These are phyloP conservation scores for Fragaria ananassa DNA, from an alignment of 306 rosid genomes.

Conservation along the genomic window DNA sequence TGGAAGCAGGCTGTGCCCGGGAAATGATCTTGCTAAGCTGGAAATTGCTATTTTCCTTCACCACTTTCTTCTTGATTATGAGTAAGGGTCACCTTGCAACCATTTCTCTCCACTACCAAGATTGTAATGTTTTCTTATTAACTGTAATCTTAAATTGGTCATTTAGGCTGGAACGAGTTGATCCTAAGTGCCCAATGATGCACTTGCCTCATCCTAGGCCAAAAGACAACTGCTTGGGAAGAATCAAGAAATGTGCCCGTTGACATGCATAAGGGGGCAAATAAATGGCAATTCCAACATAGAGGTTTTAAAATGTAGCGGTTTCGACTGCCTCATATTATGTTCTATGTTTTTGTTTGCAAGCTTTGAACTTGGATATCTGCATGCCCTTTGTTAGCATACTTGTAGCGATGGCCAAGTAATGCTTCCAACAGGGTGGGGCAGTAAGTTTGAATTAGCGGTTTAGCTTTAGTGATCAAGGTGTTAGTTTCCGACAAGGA, in stretches of 20 bases:
- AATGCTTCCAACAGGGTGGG: background rate
- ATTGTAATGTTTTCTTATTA: background rate
- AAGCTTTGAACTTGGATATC: background rate
- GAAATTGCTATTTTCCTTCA: constrained; percentile 86
- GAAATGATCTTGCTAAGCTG: constrained; percentile 64
- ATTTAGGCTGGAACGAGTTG: constrained; percentile 52
- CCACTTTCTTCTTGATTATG: constrained; percentile 58
- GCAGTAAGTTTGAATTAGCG: background rate
- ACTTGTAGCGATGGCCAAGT: background rate
- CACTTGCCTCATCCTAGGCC: constrained; percentile 79
- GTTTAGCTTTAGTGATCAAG: background rate
- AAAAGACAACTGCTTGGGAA: constrained; percentile 69
- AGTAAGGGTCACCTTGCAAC: constrained; percentile 35
- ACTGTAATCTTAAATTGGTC: background rate
- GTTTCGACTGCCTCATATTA: background rate
- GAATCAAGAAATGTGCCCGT: constrained; percentile 32
- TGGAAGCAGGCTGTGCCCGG: constrained; percentile 78
- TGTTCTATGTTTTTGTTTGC: background rate
- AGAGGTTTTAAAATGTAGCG: background rate
- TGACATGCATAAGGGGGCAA: background rate
- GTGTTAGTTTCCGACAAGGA: background rate
- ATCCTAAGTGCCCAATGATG: constrained; percentile 51
- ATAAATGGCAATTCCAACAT: background rate
- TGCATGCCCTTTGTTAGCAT: background rate
- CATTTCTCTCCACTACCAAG: background rate